phyloP scores from a whole-genome alignment of 1,284 basidiomycete genomes.

The Cutaneotrichosporon sp. region DNA sequence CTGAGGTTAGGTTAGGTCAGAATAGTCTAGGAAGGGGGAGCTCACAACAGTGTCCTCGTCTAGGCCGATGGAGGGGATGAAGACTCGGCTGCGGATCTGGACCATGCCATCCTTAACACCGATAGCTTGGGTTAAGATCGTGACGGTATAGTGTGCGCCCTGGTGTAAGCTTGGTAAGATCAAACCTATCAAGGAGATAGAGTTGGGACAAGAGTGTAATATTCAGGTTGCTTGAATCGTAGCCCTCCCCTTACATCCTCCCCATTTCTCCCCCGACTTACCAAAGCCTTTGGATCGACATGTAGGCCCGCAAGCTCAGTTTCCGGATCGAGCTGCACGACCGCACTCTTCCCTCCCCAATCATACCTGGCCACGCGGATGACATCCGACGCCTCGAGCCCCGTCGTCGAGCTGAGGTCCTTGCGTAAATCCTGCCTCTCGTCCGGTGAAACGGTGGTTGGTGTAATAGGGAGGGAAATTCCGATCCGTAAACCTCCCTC shows the following conservation, averaged over 20 bases:
- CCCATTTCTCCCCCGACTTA: neutral
- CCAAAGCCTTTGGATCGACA: conserved; percentile 9
- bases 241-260: too few relatives aligned
- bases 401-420: conserved; percentile 6
- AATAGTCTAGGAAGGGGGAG: neutral
- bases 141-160: conserved; percentile 6
- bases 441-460: conserved; percentile 9
- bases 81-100: conserved; percentile 32
- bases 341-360: conserved; percentile 9
- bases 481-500: conserved; percentile 3
- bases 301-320: conserved; percentile 11
- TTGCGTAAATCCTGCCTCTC: conserved; percentile 2
- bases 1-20: conserved; percentile 19
- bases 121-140: conserved; percentile 17
- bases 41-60: conserved; percentile 46
- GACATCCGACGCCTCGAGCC: conserved; percentile 8
- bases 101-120: neutral
- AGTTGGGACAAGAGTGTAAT: too few relatives aligned
- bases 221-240: too few relatives aligned
- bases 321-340: conserved; percentile 11
- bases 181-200: too few relatives aligned
- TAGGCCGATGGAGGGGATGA: conserved; percentile 32
- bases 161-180: neutral
- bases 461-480: conserved; percentile 8
- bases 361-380: conserved; percentile 14